A percentile compares a stretch with the other conserved stretches of the same genome.
These are phyloP conservation scores for Mucor mucedo DNA, from an alignment of 371 early-diverging fungal genomes.

Conservation along the genomic window DNA sequence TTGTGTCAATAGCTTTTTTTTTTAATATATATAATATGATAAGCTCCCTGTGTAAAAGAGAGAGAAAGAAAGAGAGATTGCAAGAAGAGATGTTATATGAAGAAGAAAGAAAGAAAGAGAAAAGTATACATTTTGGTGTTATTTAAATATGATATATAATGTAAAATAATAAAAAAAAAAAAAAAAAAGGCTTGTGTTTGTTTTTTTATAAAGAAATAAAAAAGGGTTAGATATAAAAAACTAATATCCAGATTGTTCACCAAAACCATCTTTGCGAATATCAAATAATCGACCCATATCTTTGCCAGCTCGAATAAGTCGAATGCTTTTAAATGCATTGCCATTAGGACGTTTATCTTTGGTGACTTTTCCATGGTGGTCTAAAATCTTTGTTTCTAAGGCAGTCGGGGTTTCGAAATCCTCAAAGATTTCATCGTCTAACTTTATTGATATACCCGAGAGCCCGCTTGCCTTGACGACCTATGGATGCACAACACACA, in stretches of 20 bases:
- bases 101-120: too few relatives aligned
- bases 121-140: too few relatives aligned
- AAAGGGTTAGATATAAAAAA: too few relatives aligned
- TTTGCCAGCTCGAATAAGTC: conserved; percentile 47
- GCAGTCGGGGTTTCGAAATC: conserved; percentile 61
- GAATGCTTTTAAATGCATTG: conserved; percentile 58
- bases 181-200: not conserved
- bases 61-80: too few relatives aligned
- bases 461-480: conserved; percentile 53
- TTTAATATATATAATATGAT: too few relatives aligned
- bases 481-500: too few relatives aligned
- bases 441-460: conserved; percentile 49
- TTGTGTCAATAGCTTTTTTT: too few relatives aligned
- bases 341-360: conserved; percentile 59
- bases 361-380: conserved; percentile 52
- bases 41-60: too few relatives aligned
- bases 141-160: too few relatives aligned
- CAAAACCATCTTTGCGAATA: conserved; percentile 56
- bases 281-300: conserved; percentile 58
- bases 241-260: conserved; percentile 14
- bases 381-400: conserved; percentile 57
- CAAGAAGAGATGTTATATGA: too few relatives aligned
- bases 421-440: conserved; percentile 50
- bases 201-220: not conserved
- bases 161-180: not conserved